A percentile compares a stretch with the other conserved stretches of the same genome.
These are phyloP conservation scores for Lactuca sativa DNA, from an alignment of 129 eudicot genomes.

Conservation along the genomic window DNA sequence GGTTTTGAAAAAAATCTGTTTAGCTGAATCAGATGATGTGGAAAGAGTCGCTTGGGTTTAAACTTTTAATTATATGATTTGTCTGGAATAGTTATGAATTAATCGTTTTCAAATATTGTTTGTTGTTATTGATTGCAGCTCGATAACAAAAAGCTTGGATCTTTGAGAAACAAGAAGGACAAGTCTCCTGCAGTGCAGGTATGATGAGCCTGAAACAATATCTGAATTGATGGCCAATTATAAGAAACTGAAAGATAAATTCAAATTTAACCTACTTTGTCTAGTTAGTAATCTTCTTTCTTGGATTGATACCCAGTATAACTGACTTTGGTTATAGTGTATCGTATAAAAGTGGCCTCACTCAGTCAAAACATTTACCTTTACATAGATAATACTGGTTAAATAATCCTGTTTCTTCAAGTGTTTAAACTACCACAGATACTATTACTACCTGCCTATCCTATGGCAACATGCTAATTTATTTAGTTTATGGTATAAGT, in stretches of 20 bases:
- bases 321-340: background rate
- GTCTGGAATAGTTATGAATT: background rate
- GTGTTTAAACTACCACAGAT: background rate
- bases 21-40: too few relatives aligned
- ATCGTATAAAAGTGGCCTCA: background rate
- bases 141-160: constrained; percentile 78
- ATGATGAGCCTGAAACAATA: constrained; percentile 1
- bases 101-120: background rate
- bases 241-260: constrained; percentile 12
- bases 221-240: background rate
- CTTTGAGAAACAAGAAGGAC: constrained; percentile 61
- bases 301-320: constrained; percentile 4
- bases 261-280: background rate
- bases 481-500: too few relatives aligned
- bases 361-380: background rate
- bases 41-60: too few relatives aligned
- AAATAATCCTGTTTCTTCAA: constrained; percentile 7
- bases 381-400: background rate
- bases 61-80: too few relatives aligned
- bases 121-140: constrained; percentile 35
- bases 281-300: background rate
- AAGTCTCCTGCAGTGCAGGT: constrained; percentile 89
- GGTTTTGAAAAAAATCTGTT: too few relatives aligned
- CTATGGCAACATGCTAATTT: too few relatives aligned
- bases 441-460: constrained; percentile 3